Evolutionary conservation across 352 stramenopile genomes (phyloP).

Genomic region (Thraustotheca clavata): DNA sequence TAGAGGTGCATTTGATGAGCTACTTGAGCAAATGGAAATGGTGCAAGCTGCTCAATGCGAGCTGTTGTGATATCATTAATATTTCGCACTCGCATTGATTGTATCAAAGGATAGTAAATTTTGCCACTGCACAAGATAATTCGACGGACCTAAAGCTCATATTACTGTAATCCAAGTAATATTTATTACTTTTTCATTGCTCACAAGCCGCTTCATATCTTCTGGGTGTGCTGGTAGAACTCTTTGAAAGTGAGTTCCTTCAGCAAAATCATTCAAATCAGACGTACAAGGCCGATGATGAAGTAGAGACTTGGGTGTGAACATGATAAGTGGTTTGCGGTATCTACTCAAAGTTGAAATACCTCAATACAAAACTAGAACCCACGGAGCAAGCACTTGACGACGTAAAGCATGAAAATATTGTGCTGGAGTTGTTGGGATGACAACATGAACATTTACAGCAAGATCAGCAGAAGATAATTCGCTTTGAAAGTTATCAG

Average conservation of each 20-base stretch:
- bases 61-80: constrained; percentile 56
- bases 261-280: constrained; percentile 50
- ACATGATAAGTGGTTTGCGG: constrained; percentile 74
- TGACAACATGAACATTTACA: constrained; percentile 77
- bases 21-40: constrained; percentile 97
- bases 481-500: constrained; percentile 46
- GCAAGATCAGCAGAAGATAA: constrained; percentile 35
- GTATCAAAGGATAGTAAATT: constrained; percentile 73
- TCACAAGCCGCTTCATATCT: constrained; percentile 53
- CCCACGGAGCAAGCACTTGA: constrained; percentile 36
- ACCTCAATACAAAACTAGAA: background rate
- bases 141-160: constrained; percentile 48
- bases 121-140: constrained; percentile 77
- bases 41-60: constrained; percentile 84
- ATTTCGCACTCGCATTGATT: constrained; percentile 43
- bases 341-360: constrained; percentile 26
- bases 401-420: constrained; percentile 95
- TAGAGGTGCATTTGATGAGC: constrained; percentile 87
- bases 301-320: constrained; percentile 76
- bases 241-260: constrained; percentile 49
- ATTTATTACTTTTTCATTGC: constrained; percentile 42
- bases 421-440: constrained; percentile 87
- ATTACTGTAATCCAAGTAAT: background rate
- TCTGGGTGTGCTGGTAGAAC: constrained; percentile 68
- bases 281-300: constrained; percentile 77